phyloP scores from a whole-genome alignment of 1,284 basidiomycete genomes.

The Sutorius eximius region DNA sequence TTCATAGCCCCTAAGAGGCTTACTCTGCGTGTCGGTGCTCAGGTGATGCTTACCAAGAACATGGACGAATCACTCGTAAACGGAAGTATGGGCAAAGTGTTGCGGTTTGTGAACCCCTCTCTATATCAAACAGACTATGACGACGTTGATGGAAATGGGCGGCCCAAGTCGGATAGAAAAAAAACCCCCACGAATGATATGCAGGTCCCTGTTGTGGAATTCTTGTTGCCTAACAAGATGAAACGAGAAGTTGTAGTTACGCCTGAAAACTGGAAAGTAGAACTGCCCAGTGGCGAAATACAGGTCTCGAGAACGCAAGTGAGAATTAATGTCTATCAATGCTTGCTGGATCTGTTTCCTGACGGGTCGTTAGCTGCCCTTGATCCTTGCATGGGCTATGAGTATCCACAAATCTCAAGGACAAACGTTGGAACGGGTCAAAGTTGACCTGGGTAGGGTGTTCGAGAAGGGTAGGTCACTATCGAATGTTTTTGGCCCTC shows the following conservation, averaged over 20 bases:
- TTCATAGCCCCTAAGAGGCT: conserved; percentile 71
- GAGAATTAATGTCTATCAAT: neutral
- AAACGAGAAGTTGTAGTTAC: conserved; percentile 61
- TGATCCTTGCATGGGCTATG: conserved; percentile 92
- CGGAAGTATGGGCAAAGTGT: conserved; percentile 66
- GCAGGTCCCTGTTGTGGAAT: conserved; percentile 76
- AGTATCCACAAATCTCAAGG: conserved; percentile 95
- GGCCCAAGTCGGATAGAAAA: conserved; percentile 26
- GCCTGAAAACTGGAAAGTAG: conserved; percentile 82
- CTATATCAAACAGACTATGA: conserved; percentile 30
- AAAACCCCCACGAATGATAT: conserved; percentile 35
- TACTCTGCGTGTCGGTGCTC: conserved; percentile 51
- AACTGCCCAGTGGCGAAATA: conserved; percentile 79
- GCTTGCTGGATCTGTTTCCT: neutral
- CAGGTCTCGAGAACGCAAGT: conserved; percentile 77
- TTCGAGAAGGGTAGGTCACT: conserved; percentile 79
- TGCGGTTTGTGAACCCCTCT: conserved; percentile 48
- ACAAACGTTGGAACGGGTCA: conserved; percentile 85
- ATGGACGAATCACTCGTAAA: conserved; percentile 72
- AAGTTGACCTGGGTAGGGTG: conserved; percentile 75
- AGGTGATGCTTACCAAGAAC: conserved; percentile 72
- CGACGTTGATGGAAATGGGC: conserved; percentile 36
- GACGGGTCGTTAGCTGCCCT: conserved; percentile 50
- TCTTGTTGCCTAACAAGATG: conserved; percentile 61
- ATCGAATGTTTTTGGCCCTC: neutral